Evolutionary conservation across 1,284 basidiomycete species (phyloP), one percentile per base, ranked within the genome.

Genomic region (Pseudozyma sp.): DNA sequence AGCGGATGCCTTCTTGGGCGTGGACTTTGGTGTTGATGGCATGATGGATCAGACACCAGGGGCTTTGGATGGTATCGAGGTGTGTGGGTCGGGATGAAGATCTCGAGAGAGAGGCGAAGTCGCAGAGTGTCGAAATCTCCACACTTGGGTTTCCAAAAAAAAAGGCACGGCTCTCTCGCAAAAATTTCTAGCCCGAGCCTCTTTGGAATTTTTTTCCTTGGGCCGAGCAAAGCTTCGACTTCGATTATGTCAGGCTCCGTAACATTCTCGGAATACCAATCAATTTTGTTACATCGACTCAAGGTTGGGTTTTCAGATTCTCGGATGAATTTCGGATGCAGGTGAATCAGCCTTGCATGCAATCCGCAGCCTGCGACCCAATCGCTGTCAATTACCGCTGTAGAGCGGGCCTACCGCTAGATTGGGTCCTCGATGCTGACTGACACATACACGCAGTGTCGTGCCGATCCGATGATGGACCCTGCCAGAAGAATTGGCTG

Each of bases 291-390:
- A 42, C 16, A 31, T 9, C 17, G 4, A 17, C 7, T 6, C 1
- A n/a, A 14, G 24, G 5, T 17, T 40, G 33, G 29, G 24, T 35
- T 3, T 3, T 29, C n/a, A n/a, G 19, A 9, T 49, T 39, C 39
- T 42, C 52, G 56, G 63, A n/a, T 40, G 24, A 57, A 54, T 35
- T 14, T n/a, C 48, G 52, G 53, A 29, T 6, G 48, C 50, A 13
- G 50, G 62, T 68, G 66, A 68, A 51, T 68, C 66, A 68, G 54
- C 66, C 19, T 17, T 48, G 59, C 66, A 68, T 62, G 66, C 44
- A 37, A 7, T 24, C 24, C 24, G 39, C n/a, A 11, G 16, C 14
- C n/a, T 33, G 4, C 46, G 4, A 9, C 39, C 24, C 19, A n/a
- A 13, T 39, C 33, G 31, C 55, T 58, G 51, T 65, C 62, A 65